phyloP scores from a whole-genome alignment of 164 flowering plant genomes.

The Umbellularia californica region DNA sequence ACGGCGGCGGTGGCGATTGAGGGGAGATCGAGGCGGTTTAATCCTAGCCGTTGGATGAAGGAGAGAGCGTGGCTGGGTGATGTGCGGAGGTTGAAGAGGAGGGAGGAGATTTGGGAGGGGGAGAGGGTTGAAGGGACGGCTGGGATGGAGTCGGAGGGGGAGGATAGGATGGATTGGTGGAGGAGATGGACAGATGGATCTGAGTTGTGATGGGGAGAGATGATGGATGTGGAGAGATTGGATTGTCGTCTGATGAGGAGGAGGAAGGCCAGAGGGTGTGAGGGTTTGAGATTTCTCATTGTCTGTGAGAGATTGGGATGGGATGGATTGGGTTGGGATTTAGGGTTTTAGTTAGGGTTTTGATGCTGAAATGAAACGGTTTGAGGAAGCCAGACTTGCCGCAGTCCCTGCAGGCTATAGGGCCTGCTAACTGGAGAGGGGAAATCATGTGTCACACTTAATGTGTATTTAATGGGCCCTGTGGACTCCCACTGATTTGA shows the following conservation, averaged over 20 bases:
- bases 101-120: conserved; percentile 29
- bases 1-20: conserved; percentile 44
- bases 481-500: too few relatives aligned
- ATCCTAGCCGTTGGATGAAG: conserved; percentile 36
- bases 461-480: too few relatives aligned
- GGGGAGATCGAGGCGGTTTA: conserved; percentile 28
- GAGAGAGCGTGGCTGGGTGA: conserved; percentile 35
- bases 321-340: too few relatives aligned
- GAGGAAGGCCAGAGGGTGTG: background rate
- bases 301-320: background rate
- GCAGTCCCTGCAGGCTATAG: too few relatives aligned
- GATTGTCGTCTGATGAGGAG: background rate
- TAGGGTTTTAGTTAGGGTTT: too few relatives aligned
- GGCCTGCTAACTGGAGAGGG: too few relatives aligned
- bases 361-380: too few relatives aligned
- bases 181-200: conserved; percentile 1
- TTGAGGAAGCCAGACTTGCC: too few relatives aligned
- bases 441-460: too few relatives aligned
- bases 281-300: background rate
- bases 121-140: conserved; percentile 30
- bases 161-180: conserved; percentile 24
- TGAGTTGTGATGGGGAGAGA: background rate
- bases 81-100: conserved; percentile 36
- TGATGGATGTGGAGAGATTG: background rate
- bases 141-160: conserved; percentile 56